phyloP scores from a whole-genome alignment of 768 basidiomycete genomes.

The Rhizopogon salebrosus region DNA sequence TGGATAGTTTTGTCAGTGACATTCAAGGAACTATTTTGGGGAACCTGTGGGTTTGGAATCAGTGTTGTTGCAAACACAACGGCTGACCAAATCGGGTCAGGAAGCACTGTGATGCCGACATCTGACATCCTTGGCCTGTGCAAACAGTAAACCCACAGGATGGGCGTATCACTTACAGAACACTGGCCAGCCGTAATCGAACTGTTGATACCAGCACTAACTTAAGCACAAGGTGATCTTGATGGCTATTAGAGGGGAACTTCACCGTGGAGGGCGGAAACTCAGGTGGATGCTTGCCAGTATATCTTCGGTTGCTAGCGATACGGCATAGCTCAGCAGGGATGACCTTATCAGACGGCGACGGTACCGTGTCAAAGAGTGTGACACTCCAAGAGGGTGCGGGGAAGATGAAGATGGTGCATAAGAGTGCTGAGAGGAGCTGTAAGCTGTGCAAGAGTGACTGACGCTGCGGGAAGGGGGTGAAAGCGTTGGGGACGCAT shows the following conservation, averaged over 20 bases:
- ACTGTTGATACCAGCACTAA: conserved; percentile 25
- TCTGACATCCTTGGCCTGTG: conserved; percentile 32
- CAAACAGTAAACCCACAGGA: neutral
- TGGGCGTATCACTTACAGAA: conserved; percentile 15
- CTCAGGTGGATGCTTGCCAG: conserved; percentile 36
- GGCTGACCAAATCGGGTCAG: conserved; percentile 27
- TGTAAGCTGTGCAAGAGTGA: too few species aligned
- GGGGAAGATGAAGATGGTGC: too few species aligned
- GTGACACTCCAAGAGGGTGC: too few species aligned
- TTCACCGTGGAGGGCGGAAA: conserved; percentile 34
- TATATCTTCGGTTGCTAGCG: conserved; percentile 44
- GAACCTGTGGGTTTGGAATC: conserved; percentile 8
- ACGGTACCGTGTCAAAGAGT: too few species aligned
- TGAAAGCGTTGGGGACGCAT: too few species aligned
- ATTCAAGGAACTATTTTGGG: conserved; percentile 35
- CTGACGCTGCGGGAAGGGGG: too few species aligned
- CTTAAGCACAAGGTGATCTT: conserved; percentile 34
- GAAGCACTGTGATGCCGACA: conserved; percentile 33
- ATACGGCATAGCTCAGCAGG: conserved; percentile 48
- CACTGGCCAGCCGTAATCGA: conserved; percentile 2
- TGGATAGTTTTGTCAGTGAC: conserved; percentile 23
- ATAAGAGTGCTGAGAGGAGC: too few species aligned
- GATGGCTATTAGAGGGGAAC: conserved; percentile 45
- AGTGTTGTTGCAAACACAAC: conserved; percentile 22
- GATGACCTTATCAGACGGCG: conserved; percentile 35